Conservation (phyloP, 805 yeast species). For the Ogataea kodamae region DNA sequence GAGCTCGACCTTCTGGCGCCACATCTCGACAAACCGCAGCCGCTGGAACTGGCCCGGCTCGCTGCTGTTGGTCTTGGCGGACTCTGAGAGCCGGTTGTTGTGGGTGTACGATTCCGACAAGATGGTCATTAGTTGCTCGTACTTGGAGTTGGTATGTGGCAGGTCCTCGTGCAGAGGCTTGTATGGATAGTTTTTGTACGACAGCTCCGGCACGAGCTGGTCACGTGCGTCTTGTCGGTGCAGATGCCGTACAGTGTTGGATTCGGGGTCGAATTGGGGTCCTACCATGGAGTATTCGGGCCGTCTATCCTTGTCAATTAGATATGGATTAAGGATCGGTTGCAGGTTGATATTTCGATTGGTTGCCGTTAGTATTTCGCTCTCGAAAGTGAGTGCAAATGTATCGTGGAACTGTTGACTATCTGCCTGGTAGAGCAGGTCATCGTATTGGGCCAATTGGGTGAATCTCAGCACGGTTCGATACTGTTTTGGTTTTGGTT, state of each 20-base stretch:
- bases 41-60: conserved; percentile 68
- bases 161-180: conserved; percentile 58
- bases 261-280: conserved; percentile 37
- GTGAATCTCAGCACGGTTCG: conserved; percentile 79
- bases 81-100: conserved; percentile 27
- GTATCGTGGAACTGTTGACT: conserved; percentile 73
- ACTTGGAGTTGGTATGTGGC: conserved; percentile 76
- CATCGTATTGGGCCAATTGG: conserved; percentile 77
- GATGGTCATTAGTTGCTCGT: conserved; percentile 84
- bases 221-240: conserved; percentile 40
- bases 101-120: conserved; percentile 47
- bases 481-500: conserved; percentile 61
- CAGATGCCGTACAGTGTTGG: conserved; percentile 32
- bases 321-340: conserved; percentile 69
- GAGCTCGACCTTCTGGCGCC: conserved; percentile 63
- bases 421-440: conserved; percentile 80
- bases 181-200: conserved; percentile 28
- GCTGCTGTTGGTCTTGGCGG: conserved; percentile 25
- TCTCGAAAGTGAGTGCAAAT: conserved; percentile 76
- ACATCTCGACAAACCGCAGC: conserved; percentile 82
- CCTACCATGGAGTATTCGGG: conserved; percentile 44
- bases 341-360: conserved; percentile 72
- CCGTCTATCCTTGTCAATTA: conserved; percentile 41
- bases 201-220: conserved; percentile 9
- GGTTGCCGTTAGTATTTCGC: conserved; percentile 79